Evolutionary conservation across 2,329 filamentous ascomycete species (phyloP).

Genomic region (Coleophoma crateriformis): DNA sequence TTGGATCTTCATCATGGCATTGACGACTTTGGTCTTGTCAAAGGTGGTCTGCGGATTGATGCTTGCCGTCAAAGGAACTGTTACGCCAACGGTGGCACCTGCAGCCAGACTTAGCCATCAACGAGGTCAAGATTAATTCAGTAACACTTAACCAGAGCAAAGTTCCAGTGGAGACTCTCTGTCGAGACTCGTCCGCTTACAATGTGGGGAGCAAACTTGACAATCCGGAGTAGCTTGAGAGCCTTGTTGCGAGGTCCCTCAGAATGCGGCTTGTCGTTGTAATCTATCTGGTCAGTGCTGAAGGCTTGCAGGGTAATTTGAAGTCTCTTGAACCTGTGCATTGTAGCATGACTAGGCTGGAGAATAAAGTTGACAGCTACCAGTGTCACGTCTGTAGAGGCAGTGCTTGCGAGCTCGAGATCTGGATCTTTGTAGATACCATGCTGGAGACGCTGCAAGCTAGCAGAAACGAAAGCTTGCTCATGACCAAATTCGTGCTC

Average conservation of each 20-base stretch:
- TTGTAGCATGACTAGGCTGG: constrained; percentile 34
- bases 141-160: not conserved
- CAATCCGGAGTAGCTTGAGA: constrained; percentile 32
- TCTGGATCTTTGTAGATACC: constrained; percentile 37
- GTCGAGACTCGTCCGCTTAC: constrained; percentile 23
- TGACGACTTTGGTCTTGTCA: constrained; percentile 9
- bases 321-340: constrained; percentile 41
- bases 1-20: constrained; percentile 20
- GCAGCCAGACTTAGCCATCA: constrained; percentile 33
- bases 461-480: constrained; percentile 40
- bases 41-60: not conserved
- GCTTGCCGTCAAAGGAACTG: constrained; percentile 3
- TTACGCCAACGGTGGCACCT: not conserved
- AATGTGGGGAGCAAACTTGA: constrained; percentile 41
- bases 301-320: constrained; percentile 34
- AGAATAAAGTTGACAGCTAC: constrained; percentile 43
- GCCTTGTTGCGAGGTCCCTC: constrained; percentile 3
- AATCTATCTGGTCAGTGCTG: constrained; percentile 4
- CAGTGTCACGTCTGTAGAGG: constrained; percentile 36
- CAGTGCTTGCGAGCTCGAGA: constrained; percentile 33
- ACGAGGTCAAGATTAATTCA: constrained; percentile 28
- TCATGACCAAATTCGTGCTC: constrained; percentile 15
- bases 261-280: no score
- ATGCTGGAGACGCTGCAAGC: constrained; percentile 43
- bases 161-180: constrained; percentile 17